Conservation (phyloP, 306 rosid genomes). For the Quercus bicolor region DNA sequence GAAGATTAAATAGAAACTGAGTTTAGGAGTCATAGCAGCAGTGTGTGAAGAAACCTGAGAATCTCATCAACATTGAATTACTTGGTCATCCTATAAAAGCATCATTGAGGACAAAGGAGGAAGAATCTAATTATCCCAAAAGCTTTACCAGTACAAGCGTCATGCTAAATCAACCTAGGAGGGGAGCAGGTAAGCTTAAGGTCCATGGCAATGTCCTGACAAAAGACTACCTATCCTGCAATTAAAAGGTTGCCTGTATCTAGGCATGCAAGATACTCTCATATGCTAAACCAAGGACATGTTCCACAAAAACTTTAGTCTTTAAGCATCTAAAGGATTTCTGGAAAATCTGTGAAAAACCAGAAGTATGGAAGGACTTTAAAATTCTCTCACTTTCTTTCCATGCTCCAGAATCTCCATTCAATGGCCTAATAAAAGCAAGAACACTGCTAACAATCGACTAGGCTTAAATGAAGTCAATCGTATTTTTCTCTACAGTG, state of each 20-base stretch:
- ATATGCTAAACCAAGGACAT: neutral
- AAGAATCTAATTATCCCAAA: neutral
- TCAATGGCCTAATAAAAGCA: neutral
- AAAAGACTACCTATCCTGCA: neutral
- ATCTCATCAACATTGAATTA: neutral
- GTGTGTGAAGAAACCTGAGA: neutral
- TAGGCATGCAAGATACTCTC: neutral
- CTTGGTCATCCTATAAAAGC: neutral
- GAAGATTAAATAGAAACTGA: neutral
- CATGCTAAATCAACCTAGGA: neutral
- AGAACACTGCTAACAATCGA: neutral
- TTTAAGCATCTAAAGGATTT: neutral
- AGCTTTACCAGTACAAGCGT: neutral
- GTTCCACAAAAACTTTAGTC: neutral
- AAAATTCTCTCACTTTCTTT: neutral
- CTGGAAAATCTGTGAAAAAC: neutral
- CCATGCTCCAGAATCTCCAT: neutral
- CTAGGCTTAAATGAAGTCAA: neutral
- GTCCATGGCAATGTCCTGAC: neutral
- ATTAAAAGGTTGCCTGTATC: neutral
- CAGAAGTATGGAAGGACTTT: neutral
- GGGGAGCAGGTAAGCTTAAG: neutral
- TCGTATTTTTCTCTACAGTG: neutral
- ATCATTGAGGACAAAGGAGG: neutral
- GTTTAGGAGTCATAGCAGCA: neutral